Evolutionary conservation across 2,329 filamentous ascomycete species (phyloP), one percentile per base, ranked within the genome.

Genomic region (Parascedosporium putredinis): DNA sequence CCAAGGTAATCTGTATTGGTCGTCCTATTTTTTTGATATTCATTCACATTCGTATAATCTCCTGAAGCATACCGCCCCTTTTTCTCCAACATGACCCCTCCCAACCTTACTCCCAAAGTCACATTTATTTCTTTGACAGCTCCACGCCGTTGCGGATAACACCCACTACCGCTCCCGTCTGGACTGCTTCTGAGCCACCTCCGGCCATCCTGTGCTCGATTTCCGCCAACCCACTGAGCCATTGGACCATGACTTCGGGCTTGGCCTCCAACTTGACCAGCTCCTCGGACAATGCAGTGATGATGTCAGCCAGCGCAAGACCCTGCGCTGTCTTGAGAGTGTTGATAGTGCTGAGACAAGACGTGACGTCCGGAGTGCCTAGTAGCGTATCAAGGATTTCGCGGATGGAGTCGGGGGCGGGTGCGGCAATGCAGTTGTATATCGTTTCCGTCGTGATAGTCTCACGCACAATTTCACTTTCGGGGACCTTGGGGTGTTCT

Each of bases 401-500:
- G 56, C 79, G 76, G 60, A 97, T 88, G 59, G 95, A 91, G 22
- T 84, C 81, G 1, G 93, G 93, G 57, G 94, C 90, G 3, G 93
- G 93, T 2, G 91, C 91, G 7, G 93, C 93, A 62, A 98, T 95
- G 67, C 93, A 98, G 66, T 89, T 90, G 73, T 96, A 98, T 61
- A 98, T 97, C 6, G 87, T 88, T 63, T 95, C 86, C 31, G 86
- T 95, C 56, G 96, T 95, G 57, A 88, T 79, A 52, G 58, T 74
- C 25, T 97, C 91, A 36, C 88, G 78, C 50, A 84, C 74, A 24
- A 90, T 80, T 49, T 83, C 76, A 67, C 78, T 72, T 54, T 84
- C 71, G 53, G 74, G 73, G 4, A 78, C 65, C 62, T 79, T 27
- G 81, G 75, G 2, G 68, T 75, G 57, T 79, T 71, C 59, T 75